Conservation (phyloP, 805 yeast genomes). For the Monosporozyma solicola region DNA sequence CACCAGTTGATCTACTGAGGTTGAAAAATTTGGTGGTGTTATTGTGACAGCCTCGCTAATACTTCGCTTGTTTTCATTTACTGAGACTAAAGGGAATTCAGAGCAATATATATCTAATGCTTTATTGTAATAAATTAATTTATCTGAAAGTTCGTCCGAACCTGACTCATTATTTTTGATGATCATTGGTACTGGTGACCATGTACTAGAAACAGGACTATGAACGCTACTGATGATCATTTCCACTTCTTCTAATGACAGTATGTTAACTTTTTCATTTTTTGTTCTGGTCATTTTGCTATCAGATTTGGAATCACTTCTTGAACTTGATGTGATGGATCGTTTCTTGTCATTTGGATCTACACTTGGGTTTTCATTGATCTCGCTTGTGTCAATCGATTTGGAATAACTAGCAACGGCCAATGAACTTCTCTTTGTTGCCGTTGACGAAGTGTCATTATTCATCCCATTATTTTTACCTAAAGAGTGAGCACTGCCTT, state of each 20-base stretch:
- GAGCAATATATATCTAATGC: constrained; percentile 51
- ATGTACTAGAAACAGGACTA: constrained; percentile 34
- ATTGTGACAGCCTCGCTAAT: not conserved
- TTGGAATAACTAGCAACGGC: not conserved
- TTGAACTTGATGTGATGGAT: not conserved
- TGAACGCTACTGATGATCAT: constrained; percentile 30
- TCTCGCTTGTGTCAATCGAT: not conserved
- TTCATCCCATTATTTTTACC: not conserved
- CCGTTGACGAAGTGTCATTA: not conserved
- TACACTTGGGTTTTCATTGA: not conserved
- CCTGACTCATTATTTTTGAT: constrained; percentile 28
- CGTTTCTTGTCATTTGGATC: not conserved
- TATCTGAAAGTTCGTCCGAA: constrained; percentile 27
- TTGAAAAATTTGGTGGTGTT: not conserved
- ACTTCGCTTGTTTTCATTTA: constrained; percentile 20
- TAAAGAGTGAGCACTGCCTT: constrained; percentile 3
- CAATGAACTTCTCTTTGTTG: constrained; percentile 1
- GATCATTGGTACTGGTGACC: constrained; percentile 53
- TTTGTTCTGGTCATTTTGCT: not conserved
- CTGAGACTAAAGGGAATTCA: constrained; percentile 43
- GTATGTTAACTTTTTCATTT: constrained; percentile 18
- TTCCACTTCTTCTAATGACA: constrained; percentile 32
- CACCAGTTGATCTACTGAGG: not conserved
- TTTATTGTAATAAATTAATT: constrained; percentile 50
- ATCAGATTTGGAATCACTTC: not conserved